phyloP scores from a whole-genome alignment of 805 yeast species.

The Zygoascus bituminiphila region DNA sequence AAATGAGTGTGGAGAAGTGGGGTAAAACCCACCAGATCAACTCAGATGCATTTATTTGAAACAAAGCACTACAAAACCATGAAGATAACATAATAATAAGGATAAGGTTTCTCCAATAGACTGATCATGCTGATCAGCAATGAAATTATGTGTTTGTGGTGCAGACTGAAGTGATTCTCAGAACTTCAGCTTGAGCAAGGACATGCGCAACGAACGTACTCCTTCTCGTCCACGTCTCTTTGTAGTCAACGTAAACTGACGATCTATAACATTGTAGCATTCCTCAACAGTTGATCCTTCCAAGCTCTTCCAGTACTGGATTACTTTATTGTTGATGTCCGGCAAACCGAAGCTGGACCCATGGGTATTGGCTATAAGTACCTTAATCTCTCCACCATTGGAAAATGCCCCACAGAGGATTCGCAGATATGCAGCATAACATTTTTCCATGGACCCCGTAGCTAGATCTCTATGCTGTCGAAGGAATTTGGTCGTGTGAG shows the following conservation, averaged over 20 bases:
- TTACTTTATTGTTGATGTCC: background rate
- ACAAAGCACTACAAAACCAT: too few species aligned
- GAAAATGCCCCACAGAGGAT: background rate
- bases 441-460: background rate
- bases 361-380: background rate
- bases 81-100: too few species aligned
- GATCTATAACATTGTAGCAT: background rate
- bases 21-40: too few species aligned
- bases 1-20: too few species aligned
- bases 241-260: background rate
- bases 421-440: conserved; percentile 1
- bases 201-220: background rate
- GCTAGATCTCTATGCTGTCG: background rate
- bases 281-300: background rate
- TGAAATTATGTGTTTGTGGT: too few species aligned
- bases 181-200: background rate
- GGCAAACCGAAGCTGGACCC: background rate
- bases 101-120: too few species aligned
- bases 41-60: too few species aligned
- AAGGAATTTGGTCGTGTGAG: background rate
- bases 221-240: background rate
- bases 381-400: background rate
- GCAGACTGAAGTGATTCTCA: too few species aligned
- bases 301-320: background rate
- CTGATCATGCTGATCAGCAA: too few species aligned